Evolutionary conservation across 2,329 filamentous ascomycete genomes (phyloP), one percentile per base, ranked within the genome.

Genomic region (Talaromyces sp.): DNA sequence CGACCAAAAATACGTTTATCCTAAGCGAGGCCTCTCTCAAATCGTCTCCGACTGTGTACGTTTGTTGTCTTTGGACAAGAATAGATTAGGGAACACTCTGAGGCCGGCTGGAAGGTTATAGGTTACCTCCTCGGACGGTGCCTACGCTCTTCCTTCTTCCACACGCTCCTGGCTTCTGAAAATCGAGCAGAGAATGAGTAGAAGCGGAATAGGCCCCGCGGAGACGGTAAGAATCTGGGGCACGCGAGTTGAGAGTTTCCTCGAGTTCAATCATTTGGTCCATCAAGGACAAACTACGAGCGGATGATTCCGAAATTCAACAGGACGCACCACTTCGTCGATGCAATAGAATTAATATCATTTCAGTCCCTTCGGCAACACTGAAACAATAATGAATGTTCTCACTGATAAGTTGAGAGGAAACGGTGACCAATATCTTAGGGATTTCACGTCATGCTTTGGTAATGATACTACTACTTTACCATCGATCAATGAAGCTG

Each of bases 41-140:
- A 99, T 99, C 83, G 93, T 99, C 81, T 98, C 95, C 83, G 95
- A 99, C 90, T 98, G 95, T 86, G 95, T 96, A 95, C 77, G 91
- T 91, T 25, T 45, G 17, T 45, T 22, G 3, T 45, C 4, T 5
- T 45, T 45, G 7, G 41, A 45, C 19, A 45, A 45, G 41, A n/a
- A n/a, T 45, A n/a, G 19, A 45, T 45, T 22, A n/a, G 10, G 41
- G 13, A 10, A 37, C 9, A 37, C 47, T 63, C 49, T 58, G 68
- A 69, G 66, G 60, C 60, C 63, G 66, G 67, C 71, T 72, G 71
- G 70, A 66, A 68, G 69, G 62, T 37, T 37, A 78, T 75, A 96
- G 92, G 92, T 98, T 75, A 99, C 98, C 88, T 98, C 94, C 80
- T 98, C 95, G 73, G 95, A 99, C 83, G 95, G 95, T 82, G 94